A percentile compares a stretch with the other conserved stretches of the same genome.
These are phyloP conservation scores for Puya raimondii DNA, from an alignment of 176 grass and related monocot species.

Conservation along the genomic window DNA sequence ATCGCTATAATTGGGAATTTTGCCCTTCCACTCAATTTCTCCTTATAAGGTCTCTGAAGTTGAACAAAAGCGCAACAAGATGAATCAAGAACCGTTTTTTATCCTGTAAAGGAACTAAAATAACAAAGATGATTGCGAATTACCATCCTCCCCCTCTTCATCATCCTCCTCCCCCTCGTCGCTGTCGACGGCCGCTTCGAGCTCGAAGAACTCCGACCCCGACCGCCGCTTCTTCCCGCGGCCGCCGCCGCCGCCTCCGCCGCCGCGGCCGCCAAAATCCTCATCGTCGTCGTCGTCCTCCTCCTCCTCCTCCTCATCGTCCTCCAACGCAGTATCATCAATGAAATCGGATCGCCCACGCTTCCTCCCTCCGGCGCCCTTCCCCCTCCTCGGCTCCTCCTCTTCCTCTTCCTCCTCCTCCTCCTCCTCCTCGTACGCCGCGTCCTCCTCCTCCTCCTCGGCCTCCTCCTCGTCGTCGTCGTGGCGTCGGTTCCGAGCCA, in stretches of 20 bases:
- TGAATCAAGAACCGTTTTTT: no score
- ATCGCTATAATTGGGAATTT: no score
- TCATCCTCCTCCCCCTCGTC: slow-evolving; percentile 95
- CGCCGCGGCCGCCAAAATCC: slow-evolving; percentile 16
- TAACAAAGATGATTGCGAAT: neutral
- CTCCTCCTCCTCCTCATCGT: slow-evolving; percentile 77
- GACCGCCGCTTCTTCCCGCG: slow-evolving; percentile 23
- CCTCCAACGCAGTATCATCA: slow-evolving; percentile 84
- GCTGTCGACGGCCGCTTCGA: slow-evolving; percentile 76
- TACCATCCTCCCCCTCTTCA: slow-evolving; percentile 87
- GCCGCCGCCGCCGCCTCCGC: slow-evolving; percentile 35
- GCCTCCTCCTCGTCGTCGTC: slow-evolving; percentile 59
- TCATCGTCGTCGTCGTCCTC: slow-evolving; percentile 49
- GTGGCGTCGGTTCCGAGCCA: slow-evolving; percentile 56
- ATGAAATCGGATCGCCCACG: slow-evolving; percentile 61
- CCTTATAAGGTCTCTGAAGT: no score
- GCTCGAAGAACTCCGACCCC: slow-evolving; percentile 75
- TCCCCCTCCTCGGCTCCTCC: slow-evolving; percentile 34
- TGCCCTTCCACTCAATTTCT: no score
- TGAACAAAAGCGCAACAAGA: no score
- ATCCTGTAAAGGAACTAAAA: no score
- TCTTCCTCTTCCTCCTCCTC: slow-evolving; percentile 56
- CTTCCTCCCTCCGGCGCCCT: slow-evolving; percentile 38
- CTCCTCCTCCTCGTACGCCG: slow-evolving; percentile 37
- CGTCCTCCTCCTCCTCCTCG: slow-evolving; percentile 43